Percentiles rank a stretch among this genome's conserved stretches.
These are phyloP conservation scores for Yarrowia sp. DNA, from an alignment of 805 yeast species.

Conservation along the genomic window DNA sequence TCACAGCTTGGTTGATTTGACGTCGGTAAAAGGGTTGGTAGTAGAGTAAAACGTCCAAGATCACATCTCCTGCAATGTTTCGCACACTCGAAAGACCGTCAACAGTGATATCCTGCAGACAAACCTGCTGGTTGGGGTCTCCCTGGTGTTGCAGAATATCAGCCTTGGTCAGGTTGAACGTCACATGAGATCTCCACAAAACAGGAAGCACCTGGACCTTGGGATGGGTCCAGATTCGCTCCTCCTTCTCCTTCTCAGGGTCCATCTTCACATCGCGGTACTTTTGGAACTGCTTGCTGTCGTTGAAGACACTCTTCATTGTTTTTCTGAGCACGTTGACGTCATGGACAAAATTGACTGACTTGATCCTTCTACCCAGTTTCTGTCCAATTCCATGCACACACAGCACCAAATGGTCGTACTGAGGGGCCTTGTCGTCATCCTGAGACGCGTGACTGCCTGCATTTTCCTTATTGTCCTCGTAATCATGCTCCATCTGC, in stretches of 20 bases:
- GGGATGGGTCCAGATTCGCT: conserved; percentile 17
- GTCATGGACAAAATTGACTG: conserved; percentile 86
- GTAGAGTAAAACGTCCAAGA: conserved; percentile 77
- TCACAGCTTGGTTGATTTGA: conserved; percentile 68
- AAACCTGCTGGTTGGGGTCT: conserved; percentile 42
- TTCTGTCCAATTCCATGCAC: conserved; percentile 96
- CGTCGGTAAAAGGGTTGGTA: conserved; percentile 73
- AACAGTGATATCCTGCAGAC: conserved; percentile 71
- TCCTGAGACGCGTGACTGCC: conserved; percentile 15
- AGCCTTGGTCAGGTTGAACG: conserved; percentile 44
- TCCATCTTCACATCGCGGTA: conserved; percentile 13
- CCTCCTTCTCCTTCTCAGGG: conserved; percentile 2
- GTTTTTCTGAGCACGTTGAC: conserved; percentile 62
- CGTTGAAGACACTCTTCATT: conserved; percentile 39
- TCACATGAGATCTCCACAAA: conserved; percentile 79
- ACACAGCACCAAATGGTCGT: conserved; percentile 76
- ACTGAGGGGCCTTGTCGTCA: conserved; percentile 49
- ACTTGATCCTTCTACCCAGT: conserved; percentile 76
- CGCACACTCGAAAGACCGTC: conserved; percentile 76
- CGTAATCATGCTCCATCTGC: conserved; percentile 47
- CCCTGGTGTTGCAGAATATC: conserved; percentile 39
- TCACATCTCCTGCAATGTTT: conserved; percentile 82
- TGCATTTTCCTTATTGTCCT: conserved; percentile 29
- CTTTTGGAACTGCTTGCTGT: conserved; percentile 4
- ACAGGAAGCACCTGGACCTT: conserved; percentile 79